phyloP scores from a whole-genome alignment of 345 rosid species.

The Limnanthes douglasii region DNA sequence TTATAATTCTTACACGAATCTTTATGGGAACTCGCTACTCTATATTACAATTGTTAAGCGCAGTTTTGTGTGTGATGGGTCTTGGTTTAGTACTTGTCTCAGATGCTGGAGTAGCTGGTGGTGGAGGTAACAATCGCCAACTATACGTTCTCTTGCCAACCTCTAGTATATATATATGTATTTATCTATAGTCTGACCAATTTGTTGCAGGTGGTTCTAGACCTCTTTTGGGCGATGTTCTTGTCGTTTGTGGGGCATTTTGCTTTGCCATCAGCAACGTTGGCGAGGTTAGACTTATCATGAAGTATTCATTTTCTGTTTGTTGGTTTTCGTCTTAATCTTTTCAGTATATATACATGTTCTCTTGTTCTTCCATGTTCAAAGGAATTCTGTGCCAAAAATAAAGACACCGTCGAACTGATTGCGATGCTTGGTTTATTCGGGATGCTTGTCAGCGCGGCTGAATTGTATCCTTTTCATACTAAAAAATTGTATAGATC shows the following conservation, averaged over 20 bases:
- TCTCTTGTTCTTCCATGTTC: too few relatives aligned
- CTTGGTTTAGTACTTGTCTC: slow-evolving; percentile 47
- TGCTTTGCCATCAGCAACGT: slow-evolving; percentile 43
- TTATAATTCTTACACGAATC: too few relatives aligned
- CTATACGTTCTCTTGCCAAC: not conserved
- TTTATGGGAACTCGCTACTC: slow-evolving; percentile 38
- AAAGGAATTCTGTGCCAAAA: slow-evolving; percentile 51
- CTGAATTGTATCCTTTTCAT: too few relatives aligned
- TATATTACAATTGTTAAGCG: slow-evolving; percentile 33
- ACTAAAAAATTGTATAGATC: slow-evolving; percentile 6
- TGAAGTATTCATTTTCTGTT: too few relatives aligned
- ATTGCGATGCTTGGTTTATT: too few relatives aligned
- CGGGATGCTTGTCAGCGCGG: too few relatives aligned
- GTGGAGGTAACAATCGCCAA: slow-evolving; percentile 47
- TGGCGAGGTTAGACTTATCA: slow-evolving; percentile 44
- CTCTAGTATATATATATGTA: too few relatives aligned
- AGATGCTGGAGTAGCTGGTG: slow-evolving; percentile 40
- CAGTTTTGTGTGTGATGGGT: slow-evolving; percentile 35
- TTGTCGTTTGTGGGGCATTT: slow-evolving; percentile 28
- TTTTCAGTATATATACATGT: too few relatives aligned
- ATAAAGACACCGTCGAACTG: slow-evolving; percentile 32
- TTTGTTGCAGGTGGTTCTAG: slow-evolving; percentile 31
- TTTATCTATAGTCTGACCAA: too few relatives aligned
- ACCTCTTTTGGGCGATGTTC: slow-evolving; percentile 29
- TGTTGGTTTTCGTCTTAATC: too few relatives aligned